Evolutionary conservation across 164 flowering plant species (phyloP).

Genomic region (Piper betle): DNA sequence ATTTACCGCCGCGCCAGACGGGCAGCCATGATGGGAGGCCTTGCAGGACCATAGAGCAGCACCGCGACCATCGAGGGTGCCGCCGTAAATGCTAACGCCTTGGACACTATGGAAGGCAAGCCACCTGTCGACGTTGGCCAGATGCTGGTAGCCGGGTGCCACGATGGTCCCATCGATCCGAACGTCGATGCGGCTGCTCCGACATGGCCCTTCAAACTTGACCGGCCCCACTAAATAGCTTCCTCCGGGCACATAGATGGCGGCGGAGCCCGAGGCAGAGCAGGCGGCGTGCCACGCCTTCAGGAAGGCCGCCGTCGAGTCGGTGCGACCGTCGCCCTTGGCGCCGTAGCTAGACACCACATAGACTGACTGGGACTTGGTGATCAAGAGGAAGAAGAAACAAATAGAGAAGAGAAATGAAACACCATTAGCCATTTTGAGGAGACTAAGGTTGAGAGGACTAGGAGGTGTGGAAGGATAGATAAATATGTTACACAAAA

Average conservation of each 20-base stretch:
- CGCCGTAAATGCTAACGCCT: conserved; percentile 15
- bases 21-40: conserved; percentile 6
- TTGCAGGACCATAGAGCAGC: conserved; percentile 16
- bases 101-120: conserved; percentile 9
- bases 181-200: conserved; percentile 3
- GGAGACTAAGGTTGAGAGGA: conserved; percentile 1
- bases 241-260: conserved; percentile 18
- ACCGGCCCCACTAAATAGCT: conserved; percentile 11
- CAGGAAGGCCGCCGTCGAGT: conserved; percentile 11
- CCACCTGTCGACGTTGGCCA: conserved; percentile 11
- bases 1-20: conserved; percentile 17
- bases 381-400: conserved; percentile 5
- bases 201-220: conserved; percentile 19
- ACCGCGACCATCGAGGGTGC: conserved; percentile 15
- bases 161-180: conserved; percentile 17
- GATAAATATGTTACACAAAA: neutral
- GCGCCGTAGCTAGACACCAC: conserved; percentile 14
- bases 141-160: conserved; percentile 11
- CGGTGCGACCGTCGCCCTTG: conserved; percentile 12
- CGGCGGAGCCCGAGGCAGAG: conserved; percentile 7
- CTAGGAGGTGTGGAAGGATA: neutral
- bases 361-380: conserved; percentile 7
- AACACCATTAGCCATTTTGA: neutral
- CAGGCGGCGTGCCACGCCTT: conserved; percentile 21
- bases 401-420: neutral